Percentiles rank a stretch among this genome's conserved stretches.
Evolutionary conservation across 305 asterid genomes (phyloP).

Genomic region (Fraxinus sp.): DNA sequence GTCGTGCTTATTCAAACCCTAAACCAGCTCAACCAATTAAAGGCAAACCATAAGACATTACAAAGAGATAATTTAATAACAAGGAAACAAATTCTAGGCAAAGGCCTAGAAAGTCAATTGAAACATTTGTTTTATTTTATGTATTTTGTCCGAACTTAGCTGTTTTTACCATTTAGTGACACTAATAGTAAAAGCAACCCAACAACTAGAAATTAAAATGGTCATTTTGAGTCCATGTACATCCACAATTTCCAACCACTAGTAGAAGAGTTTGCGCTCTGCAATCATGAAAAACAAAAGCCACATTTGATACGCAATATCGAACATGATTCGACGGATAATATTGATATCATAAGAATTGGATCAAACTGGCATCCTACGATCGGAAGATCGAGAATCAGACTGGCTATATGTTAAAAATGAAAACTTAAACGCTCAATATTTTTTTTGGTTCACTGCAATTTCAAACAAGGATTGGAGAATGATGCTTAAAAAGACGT

Average conservation of each 20-base stretch:
- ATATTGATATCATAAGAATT: background rate
- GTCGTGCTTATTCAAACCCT: constrained; percentile 13
- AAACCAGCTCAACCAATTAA: background rate
- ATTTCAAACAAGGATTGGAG: background rate
- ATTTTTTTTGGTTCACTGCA: background rate
- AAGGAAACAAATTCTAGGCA: background rate
- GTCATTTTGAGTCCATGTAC: background rate
- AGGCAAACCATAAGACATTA: constrained; percentile 17
- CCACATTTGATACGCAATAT: background rate
- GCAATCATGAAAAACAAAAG: background rate
- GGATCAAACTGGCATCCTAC: background rate
- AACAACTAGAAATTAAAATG: background rate
- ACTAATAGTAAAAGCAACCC: background rate
- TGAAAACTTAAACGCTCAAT: background rate
- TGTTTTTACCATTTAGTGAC: constrained; percentile 8
- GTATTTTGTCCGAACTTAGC: constrained; percentile 13
- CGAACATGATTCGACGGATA: background rate
- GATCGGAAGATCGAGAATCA: background rate
- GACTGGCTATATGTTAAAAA: background rate
- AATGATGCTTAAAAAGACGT: background rate
- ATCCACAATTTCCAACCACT: constrained; percentile 9
- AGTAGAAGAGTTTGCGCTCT: background rate
- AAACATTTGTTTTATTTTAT: background rate
- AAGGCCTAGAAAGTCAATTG: constrained; percentile 10
- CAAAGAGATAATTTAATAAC: background rate